Conservation (phyloP, 352 stramenopile genomes). For the Phytophthora colocasiae region DNA sequence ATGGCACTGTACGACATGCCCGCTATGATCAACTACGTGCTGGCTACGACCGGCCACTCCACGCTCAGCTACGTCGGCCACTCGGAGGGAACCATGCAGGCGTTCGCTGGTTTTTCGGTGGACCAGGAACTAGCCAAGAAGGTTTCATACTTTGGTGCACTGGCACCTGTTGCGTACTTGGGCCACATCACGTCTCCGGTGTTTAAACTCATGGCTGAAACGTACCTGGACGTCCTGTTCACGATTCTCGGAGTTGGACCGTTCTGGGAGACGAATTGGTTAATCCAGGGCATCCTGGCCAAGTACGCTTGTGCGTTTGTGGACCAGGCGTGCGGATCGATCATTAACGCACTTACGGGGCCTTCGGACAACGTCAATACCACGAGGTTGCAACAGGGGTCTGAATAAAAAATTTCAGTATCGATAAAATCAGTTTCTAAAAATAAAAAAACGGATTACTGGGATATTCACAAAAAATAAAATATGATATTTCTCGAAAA, state of each 20-base stretch:
- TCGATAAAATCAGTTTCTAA: too few relatives aligned
- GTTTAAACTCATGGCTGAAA: constrained; percentile 50
- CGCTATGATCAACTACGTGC: constrained; percentile 69
- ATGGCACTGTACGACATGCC: constrained; percentile 71
- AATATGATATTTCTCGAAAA: too few relatives aligned
- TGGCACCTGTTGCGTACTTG: constrained; percentile 59
- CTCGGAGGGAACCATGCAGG: constrained; percentile 71
- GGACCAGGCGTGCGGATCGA: constrained; percentile 50
- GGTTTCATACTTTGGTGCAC: constrained; percentile 68
- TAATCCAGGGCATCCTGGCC: constrained; percentile 63
- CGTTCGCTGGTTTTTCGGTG: constrained; percentile 62
- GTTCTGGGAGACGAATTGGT: constrained; percentile 53
- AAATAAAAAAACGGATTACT: too few relatives aligned
- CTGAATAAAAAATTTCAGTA: too few relatives aligned
- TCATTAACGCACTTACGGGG: constrained; percentile 65
- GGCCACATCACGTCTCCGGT: constrained; percentile 49
- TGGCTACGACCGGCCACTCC: constrained; percentile 38
- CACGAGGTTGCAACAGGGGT: too few relatives aligned
- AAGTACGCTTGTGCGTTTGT: constrained; percentile 64
- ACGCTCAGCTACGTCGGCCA: constrained; percentile 71
- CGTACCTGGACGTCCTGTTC: constrained; percentile 57
- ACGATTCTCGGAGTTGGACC: constrained; percentile 49
- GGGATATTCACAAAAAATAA: too few relatives aligned
- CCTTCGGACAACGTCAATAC: constrained; percentile 63
- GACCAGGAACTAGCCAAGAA: constrained; percentile 66